Conservation (phyloP, 306 rosid species). For the Glycine latifolia region DNA sequence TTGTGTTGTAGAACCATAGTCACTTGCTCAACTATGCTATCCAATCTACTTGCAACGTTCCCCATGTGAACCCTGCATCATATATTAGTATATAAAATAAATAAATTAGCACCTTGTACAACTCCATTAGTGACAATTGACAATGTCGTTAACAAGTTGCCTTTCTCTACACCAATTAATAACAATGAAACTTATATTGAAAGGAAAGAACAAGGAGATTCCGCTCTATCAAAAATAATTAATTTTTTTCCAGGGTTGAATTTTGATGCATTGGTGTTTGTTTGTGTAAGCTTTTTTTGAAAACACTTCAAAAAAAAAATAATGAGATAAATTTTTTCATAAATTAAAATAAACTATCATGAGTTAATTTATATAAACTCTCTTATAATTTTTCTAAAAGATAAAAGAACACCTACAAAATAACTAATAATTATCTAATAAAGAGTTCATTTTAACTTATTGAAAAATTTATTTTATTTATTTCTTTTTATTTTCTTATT, state of each 20-base stretch:
- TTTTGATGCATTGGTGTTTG: not conserved
- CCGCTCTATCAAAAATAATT: not conserved
- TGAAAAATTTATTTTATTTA: too few species aligned
- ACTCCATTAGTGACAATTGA: not conserved
- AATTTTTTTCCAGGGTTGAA: not conserved
- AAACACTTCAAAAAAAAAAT: too few species aligned
- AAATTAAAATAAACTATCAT: too few species aligned
- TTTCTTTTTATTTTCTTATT: too few species aligned
- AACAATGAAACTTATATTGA: not conserved
- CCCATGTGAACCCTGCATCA: constrained; percentile 59
- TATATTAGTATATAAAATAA: not conserved
- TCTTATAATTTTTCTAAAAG: too few species aligned
- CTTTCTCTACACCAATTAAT: not conserved
- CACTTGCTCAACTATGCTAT: constrained; percentile 64
- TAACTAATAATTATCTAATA: too few species aligned
- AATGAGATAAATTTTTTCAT: too few species aligned
- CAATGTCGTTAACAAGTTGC: not conserved
- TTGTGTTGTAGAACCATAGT: constrained; percentile 44
- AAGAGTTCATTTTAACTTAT: too few species aligned
- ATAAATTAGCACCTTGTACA: constrained; percentile 26
- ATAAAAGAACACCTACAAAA: too few species aligned
- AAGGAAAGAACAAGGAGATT: not conserved
- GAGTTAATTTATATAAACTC: too few species aligned
- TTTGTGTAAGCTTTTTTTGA: too few species aligned
- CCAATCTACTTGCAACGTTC: constrained; percentile 63